These are phyloP conservation scores for Ogataea sp. DNA, from an alignment of 805 yeast species.

Conservation along the genomic window DNA sequence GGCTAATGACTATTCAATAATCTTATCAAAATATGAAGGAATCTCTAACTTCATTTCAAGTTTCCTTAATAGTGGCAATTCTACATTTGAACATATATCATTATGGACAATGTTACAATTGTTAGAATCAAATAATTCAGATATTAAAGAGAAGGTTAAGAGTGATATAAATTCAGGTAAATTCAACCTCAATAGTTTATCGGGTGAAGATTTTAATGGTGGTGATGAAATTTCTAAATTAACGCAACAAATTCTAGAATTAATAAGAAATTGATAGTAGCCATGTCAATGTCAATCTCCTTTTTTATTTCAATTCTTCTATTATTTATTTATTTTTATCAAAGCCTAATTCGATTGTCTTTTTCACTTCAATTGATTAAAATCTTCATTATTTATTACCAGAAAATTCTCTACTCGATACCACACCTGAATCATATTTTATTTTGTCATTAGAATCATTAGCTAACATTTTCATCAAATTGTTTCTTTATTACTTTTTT, in stretches of 20 bases:
- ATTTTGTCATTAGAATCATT: too few species aligned
- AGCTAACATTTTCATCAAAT: too few species aligned
- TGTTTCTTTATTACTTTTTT: too few species aligned
- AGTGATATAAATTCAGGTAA: constrained; percentile 23
- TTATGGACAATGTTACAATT: constrained; percentile 94
- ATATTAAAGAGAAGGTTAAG: constrained; percentile 35
- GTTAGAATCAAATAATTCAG: constrained; percentile 74
- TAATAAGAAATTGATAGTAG: constrained; percentile 18
- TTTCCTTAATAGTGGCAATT: constrained; percentile 75
- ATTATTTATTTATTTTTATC: too few species aligned
- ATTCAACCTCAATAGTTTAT: constrained; percentile 24
- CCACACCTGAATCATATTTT: too few species aligned
- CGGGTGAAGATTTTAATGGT: constrained; percentile 26
- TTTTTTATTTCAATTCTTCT: too few species aligned
- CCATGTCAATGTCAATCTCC: too few species aligned
- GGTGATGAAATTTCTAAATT: constrained; percentile 28
- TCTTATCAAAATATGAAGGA: constrained; percentile 84
- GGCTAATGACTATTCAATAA: constrained; percentile 73
- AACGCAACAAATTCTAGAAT: constrained; percentile 28
- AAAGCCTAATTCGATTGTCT: too few species aligned
- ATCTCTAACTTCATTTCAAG: constrained; percentile 74
- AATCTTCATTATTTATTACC: too few species aligned
- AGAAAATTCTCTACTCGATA: too few species aligned
- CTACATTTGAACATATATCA: constrained; percentile 96
- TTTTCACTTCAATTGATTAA: too few species aligned